phyloP scores from a whole-genome alignment of 257 asterid genomes.

The Salvia hispanica region DNA sequence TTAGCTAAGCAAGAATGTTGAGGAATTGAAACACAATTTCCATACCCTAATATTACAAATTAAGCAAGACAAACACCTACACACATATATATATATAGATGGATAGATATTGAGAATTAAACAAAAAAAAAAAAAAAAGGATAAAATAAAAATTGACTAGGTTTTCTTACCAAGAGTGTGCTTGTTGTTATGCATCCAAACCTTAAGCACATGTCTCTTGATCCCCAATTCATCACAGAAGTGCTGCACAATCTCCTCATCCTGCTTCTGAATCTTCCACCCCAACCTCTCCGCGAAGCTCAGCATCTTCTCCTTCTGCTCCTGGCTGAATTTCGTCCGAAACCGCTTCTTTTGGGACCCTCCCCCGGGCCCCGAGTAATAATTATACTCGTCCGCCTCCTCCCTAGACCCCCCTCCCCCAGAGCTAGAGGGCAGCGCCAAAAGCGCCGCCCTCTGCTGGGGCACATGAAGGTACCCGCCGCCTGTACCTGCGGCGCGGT shows the following conservation, averaged over 20 bases:
- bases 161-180: conserved; percentile 74
- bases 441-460: conserved; percentile 38
- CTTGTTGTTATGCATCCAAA: conserved; percentile 91
- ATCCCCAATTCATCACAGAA: conserved; percentile 63
- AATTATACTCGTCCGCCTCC: conserved; percentile 50
- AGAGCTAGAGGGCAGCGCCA: conserved; percentile 67
- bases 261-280: conserved; percentile 71
- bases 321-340: conserved; percentile 59
- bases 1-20: too few species aligned
- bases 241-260: conserved; percentile 61
- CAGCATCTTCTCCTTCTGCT: conserved; percentile 80
- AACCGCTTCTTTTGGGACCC: conserved; percentile 59
- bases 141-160: conserved; percentile 13
- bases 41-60: too few species aligned
- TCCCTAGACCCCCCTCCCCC: conserved; percentile 57
- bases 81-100: too few species aligned
- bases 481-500: conserved; percentile 37
- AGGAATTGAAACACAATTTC: too few species aligned
- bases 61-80: too few species aligned
- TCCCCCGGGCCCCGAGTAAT: conserved; percentile 39
- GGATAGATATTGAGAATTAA: too few species aligned
- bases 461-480: conserved; percentile 61
- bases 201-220: conserved; percentile 73
- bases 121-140: too few species aligned
- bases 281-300: conserved; percentile 66